Evolutionary conservation across 108 stramenopile genomes (phyloP).

Genomic region (Parmales sp.): DNA sequence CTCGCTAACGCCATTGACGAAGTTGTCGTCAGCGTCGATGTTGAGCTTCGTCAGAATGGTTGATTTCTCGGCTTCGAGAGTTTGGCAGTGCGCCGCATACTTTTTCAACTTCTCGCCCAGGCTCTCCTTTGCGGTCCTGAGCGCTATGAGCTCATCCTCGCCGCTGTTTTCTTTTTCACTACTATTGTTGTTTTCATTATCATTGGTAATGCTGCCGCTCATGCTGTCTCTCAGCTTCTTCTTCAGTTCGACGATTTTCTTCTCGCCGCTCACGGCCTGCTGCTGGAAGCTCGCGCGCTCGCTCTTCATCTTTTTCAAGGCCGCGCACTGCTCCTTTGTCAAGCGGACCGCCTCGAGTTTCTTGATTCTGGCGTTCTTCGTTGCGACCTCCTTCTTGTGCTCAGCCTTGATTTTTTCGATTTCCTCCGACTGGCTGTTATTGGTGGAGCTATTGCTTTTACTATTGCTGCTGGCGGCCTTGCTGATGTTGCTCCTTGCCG

Average conservation of each 20-base stretch:
- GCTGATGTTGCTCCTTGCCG: conserved; percentile 27
- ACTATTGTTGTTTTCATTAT: conserved; percentile 20
- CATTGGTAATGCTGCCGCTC: conserved; percentile 12
- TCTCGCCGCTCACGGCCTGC: conserved; percentile 44
- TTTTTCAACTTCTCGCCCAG: conserved; percentile 66
- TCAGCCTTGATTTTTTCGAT: conserved; percentile 38
- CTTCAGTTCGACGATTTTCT: conserved; percentile 37
- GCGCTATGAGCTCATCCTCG: conserved; percentile 25
- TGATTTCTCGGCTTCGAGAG: conserved; percentile 61
- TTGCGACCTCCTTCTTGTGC: conserved; percentile 23
- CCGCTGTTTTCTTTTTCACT: conserved; percentile 22
- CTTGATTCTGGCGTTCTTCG: conserved; percentile 62
- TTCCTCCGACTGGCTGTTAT: too few species aligned
- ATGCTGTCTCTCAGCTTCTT: conserved; percentile 6
- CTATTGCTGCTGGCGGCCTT: conserved; percentile 24
- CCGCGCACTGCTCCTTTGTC: conserved; percentile 59
- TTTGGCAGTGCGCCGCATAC: conserved; percentile 57
- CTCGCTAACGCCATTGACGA: conserved; percentile 41
- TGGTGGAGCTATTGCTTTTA: conserved; percentile 17
- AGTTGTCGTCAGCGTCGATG: conserved; percentile 29
- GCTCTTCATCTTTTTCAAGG: conserved; percentile 59
- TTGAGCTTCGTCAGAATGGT: conserved; percentile 28
- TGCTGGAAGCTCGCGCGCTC: conserved; percentile 35
- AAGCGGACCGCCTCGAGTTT: conserved; percentile 59
- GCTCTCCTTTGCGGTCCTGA: conserved; percentile 55